These are phyloP conservation scores for Nannochloropsis oceanica DNA, from an alignment of 108 stramenopile species.

Conservation along the genomic window DNA sequence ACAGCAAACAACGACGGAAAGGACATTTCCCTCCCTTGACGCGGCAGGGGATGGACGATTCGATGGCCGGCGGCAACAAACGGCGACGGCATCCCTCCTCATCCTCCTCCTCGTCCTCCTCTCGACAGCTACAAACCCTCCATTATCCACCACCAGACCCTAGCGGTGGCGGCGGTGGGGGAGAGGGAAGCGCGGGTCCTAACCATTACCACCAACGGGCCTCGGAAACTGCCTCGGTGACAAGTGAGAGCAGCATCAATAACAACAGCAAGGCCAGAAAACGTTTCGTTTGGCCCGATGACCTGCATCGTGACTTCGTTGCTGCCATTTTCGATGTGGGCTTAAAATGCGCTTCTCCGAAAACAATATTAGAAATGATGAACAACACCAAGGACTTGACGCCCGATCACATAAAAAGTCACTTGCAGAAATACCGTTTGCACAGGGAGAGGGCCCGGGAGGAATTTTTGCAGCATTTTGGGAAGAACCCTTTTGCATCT, in stretches of 20 bases:
- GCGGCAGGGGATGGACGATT: background rate
- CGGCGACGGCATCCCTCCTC: background rate
- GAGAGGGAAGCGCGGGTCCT: background rate
- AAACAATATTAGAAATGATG: constrained; percentile 80
- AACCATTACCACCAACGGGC: background rate
- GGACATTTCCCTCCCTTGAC: background rate
- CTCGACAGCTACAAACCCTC: too few relatives aligned
- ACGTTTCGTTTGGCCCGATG: background rate
- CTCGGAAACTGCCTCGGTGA: background rate
- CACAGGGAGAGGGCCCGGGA: constrained; percentile 64
- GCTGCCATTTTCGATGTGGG: constrained; percentile 79
- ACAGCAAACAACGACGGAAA: background rate
- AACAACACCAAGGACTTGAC: constrained; percentile 51
- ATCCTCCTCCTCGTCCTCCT: background rate
- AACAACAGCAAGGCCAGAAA: background rate
- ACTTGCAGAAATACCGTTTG: constrained; percentile 84
- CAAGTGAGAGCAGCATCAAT: background rate
- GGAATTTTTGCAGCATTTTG: constrained; percentile 61
- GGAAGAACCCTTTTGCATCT: background rate
- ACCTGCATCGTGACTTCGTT: background rate
- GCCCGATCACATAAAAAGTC: constrained; percentile 81
- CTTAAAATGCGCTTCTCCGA: constrained; percentile 74
- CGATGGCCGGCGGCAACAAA: background rate
- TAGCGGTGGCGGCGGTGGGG: background rate
- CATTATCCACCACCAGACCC: background rate